Evolutionary conservation across 2,329 filamentous ascomycete species (phyloP), one percentile per base, ranked within the genome.

Genomic region (Sclerotinia sclerotiorum): DNA sequence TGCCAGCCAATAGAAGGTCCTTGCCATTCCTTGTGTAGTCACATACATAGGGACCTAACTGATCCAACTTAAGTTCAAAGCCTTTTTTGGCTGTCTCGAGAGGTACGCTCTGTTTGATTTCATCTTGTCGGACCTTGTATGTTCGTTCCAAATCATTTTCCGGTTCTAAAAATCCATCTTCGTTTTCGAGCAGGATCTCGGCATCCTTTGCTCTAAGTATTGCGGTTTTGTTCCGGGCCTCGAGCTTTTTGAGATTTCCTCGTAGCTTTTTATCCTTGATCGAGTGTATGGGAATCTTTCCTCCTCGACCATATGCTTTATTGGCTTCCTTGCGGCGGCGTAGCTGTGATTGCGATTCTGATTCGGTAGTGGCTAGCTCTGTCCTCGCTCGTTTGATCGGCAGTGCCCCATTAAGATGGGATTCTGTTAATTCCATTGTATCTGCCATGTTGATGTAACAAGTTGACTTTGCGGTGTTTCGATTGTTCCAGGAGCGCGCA

Each of bases 11-110:
- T 66, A 99, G 82, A 71, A 99, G 81, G 75, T 96, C 89, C 72
- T 91, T 87, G 60, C 95, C 95, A 76, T 97, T 98, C 56, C 93
- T 86, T 60, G 92, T 93, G 80, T 97, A 99, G 73, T 97, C 93
- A 77, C 89, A 90, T 0, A 89, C 83, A 76, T 99, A 99, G 0
- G 95, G 95, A 0, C 95, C 95, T 44, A 97, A 81, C 27, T 89
- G 84, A 54, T 92, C 88, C 67, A 99, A 81, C 75, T 91, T 93
- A 75, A 99, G 81, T 72, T 97, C 94, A 77, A 99, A 97, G 19
- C 92, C 88, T 80, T 97, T 97, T 82, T 95, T 93, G 19, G 93
- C 94, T 17, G 92, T 93, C 77, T 94, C 92, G 48, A 95, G 82
- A 2, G 88, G 88, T 10, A 97, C 89, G 69, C 87, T 88, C 4